These are phyloP conservation scores for Jasminum sambac DNA, from an alignment of 257 asterid genomes.

Conservation along the genomic window DNA sequence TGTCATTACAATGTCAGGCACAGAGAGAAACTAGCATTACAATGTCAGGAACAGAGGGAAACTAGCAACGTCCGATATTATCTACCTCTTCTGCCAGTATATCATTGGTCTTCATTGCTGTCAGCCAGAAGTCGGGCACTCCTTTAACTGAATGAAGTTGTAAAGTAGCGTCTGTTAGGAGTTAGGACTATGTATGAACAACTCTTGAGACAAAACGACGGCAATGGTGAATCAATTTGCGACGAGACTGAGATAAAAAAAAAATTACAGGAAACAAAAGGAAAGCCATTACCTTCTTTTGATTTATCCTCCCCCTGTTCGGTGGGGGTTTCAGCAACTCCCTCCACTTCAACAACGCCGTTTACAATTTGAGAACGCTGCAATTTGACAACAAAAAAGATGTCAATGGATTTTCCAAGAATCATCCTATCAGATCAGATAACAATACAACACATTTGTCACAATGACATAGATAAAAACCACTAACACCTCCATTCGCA, in stretches of 20 bases:
- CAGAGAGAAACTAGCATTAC: neutral
- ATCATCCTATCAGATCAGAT: neutral
- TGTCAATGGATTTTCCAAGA: neutral
- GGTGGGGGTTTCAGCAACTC: conserved; percentile 39
- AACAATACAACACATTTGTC: neutral
- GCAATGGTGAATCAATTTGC: neutral
- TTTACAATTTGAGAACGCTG: conserved; percentile 82
- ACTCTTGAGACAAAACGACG: neutral
- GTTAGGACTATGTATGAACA: conserved; percentile 3
- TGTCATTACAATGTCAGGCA: conserved; percentile 20
- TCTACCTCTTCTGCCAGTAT: conserved; percentile 68
- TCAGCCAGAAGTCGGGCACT: conserved; percentile 74
- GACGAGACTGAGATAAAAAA: neutral
- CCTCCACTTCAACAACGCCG: conserved; percentile 70
- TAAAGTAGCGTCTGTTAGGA: conserved; percentile 6
- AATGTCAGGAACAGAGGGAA: conserved; percentile 15
- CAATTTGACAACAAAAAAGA: conserved; percentile 6
- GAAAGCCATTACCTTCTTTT: conserved; percentile 41
- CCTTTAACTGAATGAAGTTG: conserved; percentile 60
- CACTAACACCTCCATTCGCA: neutral
- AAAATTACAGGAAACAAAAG: neutral
- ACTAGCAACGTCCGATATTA: neutral
- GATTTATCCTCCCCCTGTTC: conserved; percentile 43
- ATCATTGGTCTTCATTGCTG: conserved; percentile 66
- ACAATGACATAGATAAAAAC: neutral